A percentile compares a stretch with the other conserved stretches of the same genome.
Conservation (phyloP, 2,329 filamentous ascomycete genomes). For the Delphinella strobiligena region DNA sequence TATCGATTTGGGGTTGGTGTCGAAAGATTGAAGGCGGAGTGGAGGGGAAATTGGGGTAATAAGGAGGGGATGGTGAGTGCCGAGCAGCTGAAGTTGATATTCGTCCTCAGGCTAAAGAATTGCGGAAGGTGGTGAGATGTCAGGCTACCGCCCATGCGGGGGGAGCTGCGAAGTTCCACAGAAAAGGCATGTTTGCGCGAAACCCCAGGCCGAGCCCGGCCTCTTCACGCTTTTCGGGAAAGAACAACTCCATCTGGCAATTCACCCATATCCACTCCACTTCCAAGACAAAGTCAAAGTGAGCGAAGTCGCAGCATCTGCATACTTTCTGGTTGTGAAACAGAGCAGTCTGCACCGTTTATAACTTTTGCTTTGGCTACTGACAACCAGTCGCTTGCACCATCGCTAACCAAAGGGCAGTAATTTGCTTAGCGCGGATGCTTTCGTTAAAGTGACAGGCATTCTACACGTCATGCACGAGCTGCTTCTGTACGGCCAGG, state of each 20-base stretch:
- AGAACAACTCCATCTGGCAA: not conserved
- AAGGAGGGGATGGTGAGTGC: not conserved
- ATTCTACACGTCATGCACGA: constrained; percentile 41
- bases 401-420: too few species aligned
- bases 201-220: not conserved
- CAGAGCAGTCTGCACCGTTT: too few species aligned
- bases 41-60: not conserved
- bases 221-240: not conserved
- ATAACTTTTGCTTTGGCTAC: too few species aligned
- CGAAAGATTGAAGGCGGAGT: not conserved
- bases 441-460: not conserved
- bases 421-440: too few species aligned
- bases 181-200: not conserved
- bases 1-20: too few species aligned
- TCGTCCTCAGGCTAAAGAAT: not conserved
- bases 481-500: constrained; percentile 48
- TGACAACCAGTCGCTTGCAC: too few species aligned
- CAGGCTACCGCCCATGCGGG: not conserved
- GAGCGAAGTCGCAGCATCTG: too few species aligned
- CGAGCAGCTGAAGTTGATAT: not conserved
- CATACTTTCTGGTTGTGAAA: too few species aligned
- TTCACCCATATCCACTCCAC: not conserved
- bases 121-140: not conserved
- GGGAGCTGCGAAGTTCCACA: not conserved
- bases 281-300: too few species aligned